Conservation (phyloP, 805 yeast species). For the Hanseniaspora hatyaiensis region DNA sequence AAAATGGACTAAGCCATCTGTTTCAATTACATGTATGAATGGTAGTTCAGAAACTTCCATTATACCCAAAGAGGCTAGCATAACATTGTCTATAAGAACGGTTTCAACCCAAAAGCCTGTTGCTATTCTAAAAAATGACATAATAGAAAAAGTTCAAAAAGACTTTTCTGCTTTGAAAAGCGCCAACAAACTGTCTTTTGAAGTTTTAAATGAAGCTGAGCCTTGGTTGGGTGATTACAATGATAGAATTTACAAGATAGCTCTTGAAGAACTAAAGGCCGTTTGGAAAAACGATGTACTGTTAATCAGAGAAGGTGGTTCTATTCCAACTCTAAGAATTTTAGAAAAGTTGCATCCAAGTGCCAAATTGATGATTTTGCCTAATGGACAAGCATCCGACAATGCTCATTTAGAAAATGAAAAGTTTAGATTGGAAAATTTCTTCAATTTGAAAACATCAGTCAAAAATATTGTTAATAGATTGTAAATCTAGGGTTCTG, state of each 20-base stretch:
- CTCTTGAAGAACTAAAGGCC: conserved; percentile 46
- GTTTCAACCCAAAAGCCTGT: conserved; percentile 75
- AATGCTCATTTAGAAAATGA: conserved; percentile 89
- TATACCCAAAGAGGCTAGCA: conserved; percentile 69
- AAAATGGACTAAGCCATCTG: conserved; percentile 83
- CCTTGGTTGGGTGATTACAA: conserved; percentile 90
- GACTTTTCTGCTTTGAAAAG: conserved; percentile 43
- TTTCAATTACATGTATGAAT: conserved; percentile 70
- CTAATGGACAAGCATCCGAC: conserved; percentile 92
- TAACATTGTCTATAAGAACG: conserved; percentile 68
- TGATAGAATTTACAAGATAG: conserved; percentile 58
- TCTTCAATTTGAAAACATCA: conserved; percentile 61
- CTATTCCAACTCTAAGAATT: conserved; percentile 80
- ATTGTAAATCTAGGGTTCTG: too few relatives aligned
- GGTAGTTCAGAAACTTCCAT: conserved; percentile 87
- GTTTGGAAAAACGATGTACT: conserved; percentile 77
- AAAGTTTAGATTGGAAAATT: conserved; percentile 63
- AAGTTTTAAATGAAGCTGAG: conserved; percentile 73
- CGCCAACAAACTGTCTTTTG: conserved; percentile 48
- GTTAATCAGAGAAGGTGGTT: conserved; percentile 90
- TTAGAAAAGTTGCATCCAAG: conserved; percentile 59
- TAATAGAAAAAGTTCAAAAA: conserved; percentile 37
- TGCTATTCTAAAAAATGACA: conserved; percentile 40
- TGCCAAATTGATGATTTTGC: conserved; percentile 90
- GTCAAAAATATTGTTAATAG: conserved; percentile 42